These are phyloP conservation scores for Bidens hawaiensis DNA, from an alignment of 140 eudicot genomes.

Conservation along the genomic window DNA sequence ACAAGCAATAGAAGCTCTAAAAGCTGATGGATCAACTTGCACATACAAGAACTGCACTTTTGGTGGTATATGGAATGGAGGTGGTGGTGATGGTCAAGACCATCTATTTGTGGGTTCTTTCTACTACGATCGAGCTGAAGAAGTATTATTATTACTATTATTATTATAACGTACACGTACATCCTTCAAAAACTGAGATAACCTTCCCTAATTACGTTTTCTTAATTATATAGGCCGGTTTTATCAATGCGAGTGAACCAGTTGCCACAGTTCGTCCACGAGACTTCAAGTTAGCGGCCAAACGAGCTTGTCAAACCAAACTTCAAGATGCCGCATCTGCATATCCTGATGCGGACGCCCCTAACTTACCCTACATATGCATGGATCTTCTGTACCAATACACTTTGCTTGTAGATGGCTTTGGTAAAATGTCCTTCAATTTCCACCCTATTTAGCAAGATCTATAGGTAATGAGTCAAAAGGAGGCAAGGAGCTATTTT, in stretches of 20 bases:
- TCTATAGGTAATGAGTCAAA: too few species aligned
- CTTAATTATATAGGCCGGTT: conserved; percentile 51
- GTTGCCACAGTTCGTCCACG: conserved; percentile 67
- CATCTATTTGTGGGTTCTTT: conserved; percentile 84
- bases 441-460: too few species aligned
- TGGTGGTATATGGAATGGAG: too few species aligned
- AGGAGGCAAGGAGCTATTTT: too few species aligned
- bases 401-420: conserved; percentile 82
- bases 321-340: conserved; percentile 52
- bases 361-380: conserved; percentile 69
- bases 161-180: too few species aligned
- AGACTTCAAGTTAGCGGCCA: conserved; percentile 71
- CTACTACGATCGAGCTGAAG: conserved; percentile 86
- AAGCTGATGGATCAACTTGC: too few species aligned
- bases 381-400: conserved; percentile 90
- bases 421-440: too few species aligned
- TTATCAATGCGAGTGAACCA: conserved; percentile 49
- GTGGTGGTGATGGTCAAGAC: conserved; percentile 95
- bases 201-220: not conserved
- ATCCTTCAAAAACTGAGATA: too few species aligned
- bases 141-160: conserved; percentile 38
- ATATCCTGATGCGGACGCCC: conserved; percentile 50
- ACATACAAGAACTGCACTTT: too few species aligned
- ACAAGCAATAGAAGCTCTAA: too few species aligned
- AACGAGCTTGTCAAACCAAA: conserved; percentile 59